Evolutionary conservation across 2,329 filamentous ascomycete species (phyloP), one percentile per base, ranked within the genome.

Genomic region (Cercospora berteroae): DNA sequence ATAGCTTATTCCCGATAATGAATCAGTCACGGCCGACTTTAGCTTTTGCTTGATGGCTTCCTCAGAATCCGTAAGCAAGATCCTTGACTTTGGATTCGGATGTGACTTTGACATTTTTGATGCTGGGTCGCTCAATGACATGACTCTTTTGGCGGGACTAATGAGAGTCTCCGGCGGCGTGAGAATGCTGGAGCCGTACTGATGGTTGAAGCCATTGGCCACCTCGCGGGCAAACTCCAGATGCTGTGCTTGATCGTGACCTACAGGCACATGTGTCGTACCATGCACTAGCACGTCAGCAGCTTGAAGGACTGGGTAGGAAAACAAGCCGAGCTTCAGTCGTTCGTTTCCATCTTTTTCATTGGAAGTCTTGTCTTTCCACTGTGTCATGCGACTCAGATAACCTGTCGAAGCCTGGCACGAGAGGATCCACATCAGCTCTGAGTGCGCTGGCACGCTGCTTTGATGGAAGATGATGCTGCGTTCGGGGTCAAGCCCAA

Each of bases 351-450:
- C 70, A 84, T 50, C 86, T 83, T 71, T 87, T 44, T 72, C 71
- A 10, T 70, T 70, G 1, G 71, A 70, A 4, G 74, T 76, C 71
- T 77, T 77, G 78, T 88, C 93, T 88, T 99, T 99, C 94, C 95
- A 99, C 80, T 98, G 95, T 29, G 95, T 98, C 95, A 99, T 99
- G n/a, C 95, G 86, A 9, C 90, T 90, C n/a, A 99, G 83, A 80
- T 97, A 96, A 44, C 95, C 95, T 79, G 95, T 93, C 5, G 92
- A 94, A 25, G 95, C 92, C 62, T 91, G 91, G 72, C 94, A 97
- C 76, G 92, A 94, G 69, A 99, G 81, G 76, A 98, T 93, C 95
- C 95, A 99, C 91, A 97, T 96, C 70, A 99, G 85, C 79, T 98
- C 94, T 4, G 91, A 83, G 80, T 98, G 95, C 57, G 89, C 89